Evolutionary conservation across 1,139 yeast genomes (phyloP).

Genomic region (Hemisphaericaspora subhashii): DNA sequence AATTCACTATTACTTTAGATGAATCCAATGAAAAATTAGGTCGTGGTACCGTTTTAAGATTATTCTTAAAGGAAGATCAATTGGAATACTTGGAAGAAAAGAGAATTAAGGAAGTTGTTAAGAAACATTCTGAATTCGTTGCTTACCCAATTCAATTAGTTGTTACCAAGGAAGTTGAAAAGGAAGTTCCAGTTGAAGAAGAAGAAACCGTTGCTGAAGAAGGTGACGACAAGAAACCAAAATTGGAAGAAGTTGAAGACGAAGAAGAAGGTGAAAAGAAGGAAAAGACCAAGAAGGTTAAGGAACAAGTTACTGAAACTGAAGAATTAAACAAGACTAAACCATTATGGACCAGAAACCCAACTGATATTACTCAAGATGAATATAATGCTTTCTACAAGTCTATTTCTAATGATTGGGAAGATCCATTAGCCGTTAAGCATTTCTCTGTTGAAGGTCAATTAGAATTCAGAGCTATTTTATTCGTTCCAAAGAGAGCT

Average conservation of each 20-base stretch:
- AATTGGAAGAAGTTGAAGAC: slow-evolving; percentile 70
- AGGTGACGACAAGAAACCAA: slow-evolving; percentile 56
- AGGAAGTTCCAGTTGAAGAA: slow-evolving; percentile 81
- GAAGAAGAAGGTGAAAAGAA: slow-evolving; percentile 68
- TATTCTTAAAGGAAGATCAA: slow-evolving; percentile 98
- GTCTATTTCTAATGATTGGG: slow-evolving; percentile 99
- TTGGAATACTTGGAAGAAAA: slow-evolving; percentile 98
- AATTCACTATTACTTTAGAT: slow-evolving; percentile 94
- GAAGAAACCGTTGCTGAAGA: slow-evolving; percentile 51
- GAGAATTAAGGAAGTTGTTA: slow-evolving; percentile 98
- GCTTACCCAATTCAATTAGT: slow-evolving; percentile 98
- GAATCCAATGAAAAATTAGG: slow-evolving; percentile 80
- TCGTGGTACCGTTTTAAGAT: slow-evolving; percentile 95
- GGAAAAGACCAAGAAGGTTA: slow-evolving; percentile 72
- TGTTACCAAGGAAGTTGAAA: slow-evolving; percentile 98
- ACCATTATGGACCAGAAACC: slow-evolving; percentile 99
- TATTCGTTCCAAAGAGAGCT: slow-evolving; percentile 98
- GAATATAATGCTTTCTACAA: slow-evolving; percentile 99
- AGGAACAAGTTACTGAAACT: slow-evolving; percentile 82
- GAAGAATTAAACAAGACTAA: slow-evolving; percentile 99
- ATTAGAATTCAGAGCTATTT: slow-evolving; percentile 97
- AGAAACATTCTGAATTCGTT: slow-evolving; percentile 99
- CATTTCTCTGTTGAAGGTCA: slow-evolving; percentile 99
- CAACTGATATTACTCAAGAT: slow-evolving; percentile 95
- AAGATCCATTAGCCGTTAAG: slow-evolving; percentile 99